A percentile compares a stretch with the other conserved stretches of the same genome.
Evolutionary conservation across 768 basidiomycete genomes (phyloP).

Genomic region (Stropharia rugosoannulata): DNA sequence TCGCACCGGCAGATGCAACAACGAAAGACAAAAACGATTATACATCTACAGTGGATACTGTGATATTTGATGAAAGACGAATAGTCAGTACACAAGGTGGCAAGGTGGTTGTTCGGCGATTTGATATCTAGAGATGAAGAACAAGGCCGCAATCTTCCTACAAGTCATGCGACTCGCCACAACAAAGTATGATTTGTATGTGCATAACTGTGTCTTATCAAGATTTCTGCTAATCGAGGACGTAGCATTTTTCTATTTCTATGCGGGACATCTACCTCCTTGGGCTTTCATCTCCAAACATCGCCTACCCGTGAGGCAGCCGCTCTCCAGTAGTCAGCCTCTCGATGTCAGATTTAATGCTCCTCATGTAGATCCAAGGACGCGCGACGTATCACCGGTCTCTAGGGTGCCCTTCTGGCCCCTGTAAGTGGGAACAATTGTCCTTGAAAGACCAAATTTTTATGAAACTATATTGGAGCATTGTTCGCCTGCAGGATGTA

Average conservation of each 20-base stretch:
- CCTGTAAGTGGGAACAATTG: background rate
- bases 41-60: conserved; percentile 37
- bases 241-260: no score
- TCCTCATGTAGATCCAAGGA: conserved; percentile 1
- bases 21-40: conserved; percentile 16
- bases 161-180: conserved; percentile 8
- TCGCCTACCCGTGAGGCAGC: conserved; percentile 19
- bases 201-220: no score
- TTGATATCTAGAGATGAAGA: conserved; percentile 44
- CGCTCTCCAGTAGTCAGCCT: background rate
- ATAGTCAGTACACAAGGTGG: conserved; percentile 53
- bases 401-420: conserved; percentile 6
- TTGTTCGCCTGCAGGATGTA: conserved; percentile 2
- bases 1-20: conserved; percentile 28
- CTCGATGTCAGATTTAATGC: conserved; percentile 12
- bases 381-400: conserved; percentile 8
- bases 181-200: background rate
- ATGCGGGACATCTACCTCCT: no score
- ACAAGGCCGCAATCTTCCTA: background rate
- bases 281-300: conserved; percentile 20
- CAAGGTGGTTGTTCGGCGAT: conserved; percentile 50
- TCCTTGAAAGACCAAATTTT: conserved; percentile 8
- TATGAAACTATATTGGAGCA: conserved; percentile 12
- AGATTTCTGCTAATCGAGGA: no score
- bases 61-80: conserved; percentile 74